Evolutionary conservation across 352 stramenopile genomes (phyloP).

Genomic region (Halophytophthora polymorphica): DNA sequence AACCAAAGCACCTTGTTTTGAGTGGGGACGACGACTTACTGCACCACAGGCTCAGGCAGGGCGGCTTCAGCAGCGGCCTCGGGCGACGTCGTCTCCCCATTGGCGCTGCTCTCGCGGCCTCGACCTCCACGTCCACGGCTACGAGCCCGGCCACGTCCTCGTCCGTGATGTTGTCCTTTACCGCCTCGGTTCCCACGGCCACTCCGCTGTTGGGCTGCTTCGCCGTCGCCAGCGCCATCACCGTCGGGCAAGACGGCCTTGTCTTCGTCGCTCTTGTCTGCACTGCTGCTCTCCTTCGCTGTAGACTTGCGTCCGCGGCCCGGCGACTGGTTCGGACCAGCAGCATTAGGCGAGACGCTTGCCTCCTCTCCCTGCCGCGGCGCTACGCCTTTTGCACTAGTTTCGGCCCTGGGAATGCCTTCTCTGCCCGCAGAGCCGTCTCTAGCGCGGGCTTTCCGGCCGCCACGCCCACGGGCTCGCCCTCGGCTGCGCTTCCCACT

Average conservation of each 20-base stretch:
- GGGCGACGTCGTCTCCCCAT: conserved; percentile 6
- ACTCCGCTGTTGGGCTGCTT: conserved; percentile 15
- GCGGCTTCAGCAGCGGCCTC: conserved; percentile 7
- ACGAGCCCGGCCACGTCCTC: conserved; percentile 31
- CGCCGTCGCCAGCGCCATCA: conserved; percentile 5
- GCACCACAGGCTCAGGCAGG: background rate
- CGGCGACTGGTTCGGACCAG: conserved; percentile 14
- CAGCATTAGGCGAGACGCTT: background rate
- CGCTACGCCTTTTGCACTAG: conserved; percentile 7
- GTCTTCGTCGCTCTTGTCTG: conserved; percentile 17
- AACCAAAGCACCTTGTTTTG: background rate
- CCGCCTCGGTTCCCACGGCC: conserved; percentile 14
- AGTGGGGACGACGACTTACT: background rate
- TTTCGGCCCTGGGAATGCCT: conserved; percentile 10
- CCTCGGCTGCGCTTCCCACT: conserved; percentile 35
- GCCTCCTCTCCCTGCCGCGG: conserved; percentile 19
- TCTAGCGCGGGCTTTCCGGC: conserved; percentile 16
- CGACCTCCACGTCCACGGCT: conserved; percentile 21
- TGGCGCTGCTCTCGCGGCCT: conserved; percentile 12
- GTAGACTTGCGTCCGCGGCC: conserved; percentile 20
- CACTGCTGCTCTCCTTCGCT: conserved; percentile 5
- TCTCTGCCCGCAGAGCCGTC: conserved; percentile 11
- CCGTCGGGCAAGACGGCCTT: conserved; percentile 12
- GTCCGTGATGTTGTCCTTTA: conserved; percentile 16
- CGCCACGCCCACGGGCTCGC: conserved; percentile 29